Conservation (phyloP, 2,329 filamentous ascomycete genomes). For the Phyllosticta citribraziliensis region DNA sequence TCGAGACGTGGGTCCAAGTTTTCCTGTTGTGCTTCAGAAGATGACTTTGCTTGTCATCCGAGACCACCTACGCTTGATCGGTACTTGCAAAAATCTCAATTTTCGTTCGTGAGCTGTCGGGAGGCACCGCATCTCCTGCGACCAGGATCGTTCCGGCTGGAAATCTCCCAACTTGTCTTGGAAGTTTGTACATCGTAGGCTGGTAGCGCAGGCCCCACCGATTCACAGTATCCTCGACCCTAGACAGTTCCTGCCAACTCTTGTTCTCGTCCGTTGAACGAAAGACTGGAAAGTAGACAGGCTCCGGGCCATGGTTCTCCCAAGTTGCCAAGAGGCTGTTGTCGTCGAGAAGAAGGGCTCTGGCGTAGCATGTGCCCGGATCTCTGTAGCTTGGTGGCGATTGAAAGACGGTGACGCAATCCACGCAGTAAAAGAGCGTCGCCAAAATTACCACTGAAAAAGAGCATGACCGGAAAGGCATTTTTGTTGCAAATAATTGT, state of each 20-base stretch:
- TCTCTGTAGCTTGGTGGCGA: constrained; percentile 37
- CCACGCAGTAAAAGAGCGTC: neutral
- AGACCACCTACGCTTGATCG: constrained; percentile 39
- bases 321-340: constrained; percentile 42
- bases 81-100: constrained; percentile 60
- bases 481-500: neutral
- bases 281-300: constrained; percentile 38
- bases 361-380: constrained; percentile 43
- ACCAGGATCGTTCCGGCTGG: constrained; percentile 53
- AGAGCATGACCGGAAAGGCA: neutral
- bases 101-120: constrained; percentile 50
- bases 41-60: neutral
- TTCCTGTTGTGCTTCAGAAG: neutral
- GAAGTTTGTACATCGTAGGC: constrained; percentile 57
- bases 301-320: constrained; percentile 44
- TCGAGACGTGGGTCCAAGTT: constrained; percentile 58
- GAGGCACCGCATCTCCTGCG: constrained; percentile 51
- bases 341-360: constrained; percentile 30
- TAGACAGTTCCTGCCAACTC: constrained; percentile 55
- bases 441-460: neutral
- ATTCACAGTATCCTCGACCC: constrained; percentile 54
- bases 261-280: constrained; percentile 36
- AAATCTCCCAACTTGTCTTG: constrained; percentile 47
- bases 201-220: constrained; percentile 59
- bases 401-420: constrained; percentile 29